Percentiles rank a stretch among this genome's conserved stretches.
These are phyloP conservation scores for Blastobotrys parvus DNA, from an alignment of 805 yeast species.

Conservation along the genomic window DNA sequence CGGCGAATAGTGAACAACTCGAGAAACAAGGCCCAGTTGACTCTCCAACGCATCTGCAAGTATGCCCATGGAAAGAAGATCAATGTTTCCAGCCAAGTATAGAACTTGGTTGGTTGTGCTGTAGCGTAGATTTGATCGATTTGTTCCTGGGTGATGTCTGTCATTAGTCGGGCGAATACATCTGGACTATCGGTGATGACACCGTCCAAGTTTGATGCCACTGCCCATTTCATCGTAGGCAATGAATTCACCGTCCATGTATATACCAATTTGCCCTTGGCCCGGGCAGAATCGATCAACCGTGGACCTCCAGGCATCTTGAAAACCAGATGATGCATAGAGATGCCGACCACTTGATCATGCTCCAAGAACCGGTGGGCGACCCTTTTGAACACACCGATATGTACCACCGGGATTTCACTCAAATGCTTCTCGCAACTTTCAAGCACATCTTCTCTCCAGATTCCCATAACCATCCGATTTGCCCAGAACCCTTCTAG, in stretches of 20 bases:
- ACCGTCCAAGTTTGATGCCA: slow-evolving; percentile 30
- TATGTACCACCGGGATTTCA: slow-evolving; percentile 26
- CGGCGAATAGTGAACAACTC: no score
- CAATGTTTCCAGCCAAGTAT: slow-evolving; percentile 6
- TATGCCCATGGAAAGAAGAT: neutral
- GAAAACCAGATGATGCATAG: slow-evolving; percentile 37
- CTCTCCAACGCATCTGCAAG: neutral
- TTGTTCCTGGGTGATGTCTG: slow-evolving; percentile 8
- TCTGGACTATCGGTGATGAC: slow-evolving; percentile 34
- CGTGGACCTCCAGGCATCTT: slow-evolving; percentile 34
- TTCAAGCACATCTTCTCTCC: slow-evolving; percentile 41
- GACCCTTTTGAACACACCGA: slow-evolving; percentile 32
- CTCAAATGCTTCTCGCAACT: slow-evolving; percentile 35
- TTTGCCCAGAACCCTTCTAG: slow-evolving; percentile 36
- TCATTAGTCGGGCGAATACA: slow-evolving; percentile 7
- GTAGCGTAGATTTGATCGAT: slow-evolving; percentile 10
- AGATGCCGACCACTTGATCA: slow-evolving; percentile 49
- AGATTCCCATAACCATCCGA: slow-evolving; percentile 43
- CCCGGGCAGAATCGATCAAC: slow-evolving; percentile 27
- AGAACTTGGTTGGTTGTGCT: slow-evolving; percentile 6
- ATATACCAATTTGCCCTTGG: slow-evolving; percentile 32
- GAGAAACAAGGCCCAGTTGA: neutral
- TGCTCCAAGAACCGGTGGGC: slow-evolving; percentile 32
- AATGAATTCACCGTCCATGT: slow-evolving; percentile 46
- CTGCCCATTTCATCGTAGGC: slow-evolving; percentile 31